phyloP scores from a whole-genome alignment of 192 early-diverging fungal species.

The Funneliformis mosseae region DNA sequence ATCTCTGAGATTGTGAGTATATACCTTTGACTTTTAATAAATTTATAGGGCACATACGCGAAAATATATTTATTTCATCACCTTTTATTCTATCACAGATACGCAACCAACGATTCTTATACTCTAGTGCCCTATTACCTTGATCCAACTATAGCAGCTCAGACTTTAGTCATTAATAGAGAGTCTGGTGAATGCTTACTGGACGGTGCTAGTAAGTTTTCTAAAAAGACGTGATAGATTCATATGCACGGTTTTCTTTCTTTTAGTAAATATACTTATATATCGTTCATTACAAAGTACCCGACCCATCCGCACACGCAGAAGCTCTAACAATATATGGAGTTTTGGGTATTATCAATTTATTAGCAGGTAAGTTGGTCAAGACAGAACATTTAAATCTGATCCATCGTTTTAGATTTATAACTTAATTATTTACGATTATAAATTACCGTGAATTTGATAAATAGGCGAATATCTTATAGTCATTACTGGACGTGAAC shows the following conservation, averaged over 20 bases:
- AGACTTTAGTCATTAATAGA: conserved; percentile 64
- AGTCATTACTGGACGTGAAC: conserved; percentile 67
- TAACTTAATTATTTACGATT: neutral
- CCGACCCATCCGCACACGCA: conserved; percentile 51
- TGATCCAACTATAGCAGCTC: conserved; percentile 50
- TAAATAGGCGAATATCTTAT: conserved; percentile 73
- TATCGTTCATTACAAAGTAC: conserved; percentile 37
- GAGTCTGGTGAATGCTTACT: conserved; percentile 48
- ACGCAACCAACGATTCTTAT: conserved; percentile 58
- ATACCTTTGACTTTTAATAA: neutral
- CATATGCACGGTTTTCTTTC: neutral
- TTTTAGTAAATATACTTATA: neutral
- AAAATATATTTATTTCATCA: neutral
- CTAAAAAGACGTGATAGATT: neutral
- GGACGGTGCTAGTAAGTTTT: conserved; percentile 49
- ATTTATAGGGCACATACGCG: neutral
- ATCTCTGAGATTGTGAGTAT: conserved; percentile 29
- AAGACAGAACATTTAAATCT: neutral
- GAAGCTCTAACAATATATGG: conserved; percentile 63
- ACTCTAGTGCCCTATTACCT: conserved; percentile 57
- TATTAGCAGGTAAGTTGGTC: conserved; percentile 62
- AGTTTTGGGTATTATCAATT: conserved; percentile 69
- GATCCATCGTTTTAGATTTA: neutral
- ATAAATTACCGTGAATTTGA: neutral
- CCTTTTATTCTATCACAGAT: conserved; percentile 37